These are phyloP conservation scores for Pholiota molesta DNA, from an alignment of 768 basidiomycete species.

Conservation along the genomic window DNA sequence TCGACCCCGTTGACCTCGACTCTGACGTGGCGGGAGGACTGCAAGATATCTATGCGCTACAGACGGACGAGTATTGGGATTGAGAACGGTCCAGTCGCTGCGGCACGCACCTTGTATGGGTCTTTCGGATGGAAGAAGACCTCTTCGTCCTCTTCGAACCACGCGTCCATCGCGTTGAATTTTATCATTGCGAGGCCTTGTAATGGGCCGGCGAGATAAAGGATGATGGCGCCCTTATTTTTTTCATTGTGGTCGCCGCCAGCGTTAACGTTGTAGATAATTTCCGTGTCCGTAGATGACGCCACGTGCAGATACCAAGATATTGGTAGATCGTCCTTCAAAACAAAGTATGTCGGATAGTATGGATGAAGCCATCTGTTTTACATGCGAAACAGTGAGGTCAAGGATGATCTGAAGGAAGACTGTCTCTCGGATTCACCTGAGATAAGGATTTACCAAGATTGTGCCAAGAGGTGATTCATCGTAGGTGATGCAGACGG, in stretches of 20 bases:
- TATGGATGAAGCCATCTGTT: conserved; percentile 53
- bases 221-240: conserved; percentile 33
- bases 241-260: conserved; percentile 17
- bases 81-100: not conserved
- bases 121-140: conserved; percentile 66
- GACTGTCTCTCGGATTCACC: not conserved
- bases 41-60: conserved; percentile 64
- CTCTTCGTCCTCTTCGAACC: conserved; percentile 73
- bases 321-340: conserved; percentile 42
- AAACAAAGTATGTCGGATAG: conserved; percentile 62
- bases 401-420: not conserved
- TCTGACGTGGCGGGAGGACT: conserved; percentile 62
- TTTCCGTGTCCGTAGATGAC: conserved; percentile 30
- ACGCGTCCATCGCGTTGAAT: conserved; percentile 56
- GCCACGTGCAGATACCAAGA: conserved; percentile 43
- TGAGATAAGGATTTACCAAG: not conserved
- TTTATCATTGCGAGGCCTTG: conserved; percentile 50
- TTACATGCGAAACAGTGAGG: not conserved
- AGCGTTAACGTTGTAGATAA: conserved; percentile 50
- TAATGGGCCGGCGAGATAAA: conserved; percentile 36
- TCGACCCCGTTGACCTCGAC: conserved; percentile 63
- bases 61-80: not conserved
- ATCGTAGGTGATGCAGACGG: too few relatives aligned
- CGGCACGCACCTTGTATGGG: conserved; percentile 59
- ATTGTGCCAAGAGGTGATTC: not conserved